A percentile compares a stretch with the other conserved stretches of the same genome.
Conservation (phyloP, 2,329 filamentous ascomycete species). For the Samsoniella hepiali region DNA sequence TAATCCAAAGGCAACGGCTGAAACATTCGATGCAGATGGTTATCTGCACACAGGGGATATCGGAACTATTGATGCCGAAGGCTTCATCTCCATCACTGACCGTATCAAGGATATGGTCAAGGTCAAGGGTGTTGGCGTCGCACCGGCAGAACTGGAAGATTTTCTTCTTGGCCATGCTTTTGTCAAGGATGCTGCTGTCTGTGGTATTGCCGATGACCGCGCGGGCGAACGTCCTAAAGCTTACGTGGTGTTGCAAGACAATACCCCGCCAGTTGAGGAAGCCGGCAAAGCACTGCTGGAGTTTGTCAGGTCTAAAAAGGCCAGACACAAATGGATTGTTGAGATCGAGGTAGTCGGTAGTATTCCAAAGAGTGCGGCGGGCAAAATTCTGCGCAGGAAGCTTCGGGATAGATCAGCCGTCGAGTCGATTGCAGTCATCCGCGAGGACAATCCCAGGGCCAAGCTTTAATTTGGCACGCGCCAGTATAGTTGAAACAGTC, state of each 20-base stretch:
- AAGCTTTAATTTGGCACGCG: conserved; percentile 10
- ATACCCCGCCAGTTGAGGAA: conserved; percentile 20
- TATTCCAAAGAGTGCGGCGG: conserved; percentile 59
- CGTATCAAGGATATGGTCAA: conserved; percentile 68
- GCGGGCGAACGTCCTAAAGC: conserved; percentile 56
- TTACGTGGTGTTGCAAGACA: conserved; percentile 44
- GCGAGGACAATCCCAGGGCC: conserved; percentile 3
- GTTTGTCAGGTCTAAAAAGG: conserved; percentile 53
- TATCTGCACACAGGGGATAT: conserved; percentile 59
- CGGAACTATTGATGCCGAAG: conserved; percentile 52
- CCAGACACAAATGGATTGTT: conserved; percentile 53
- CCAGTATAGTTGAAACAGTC: too few species aligned
- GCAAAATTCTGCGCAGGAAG: conserved; percentile 57
- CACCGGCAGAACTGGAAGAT: conserved; percentile 63
- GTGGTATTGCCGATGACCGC: conserved; percentile 52
- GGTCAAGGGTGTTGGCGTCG: conserved; percentile 60
- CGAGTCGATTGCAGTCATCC: conserved; percentile 13
- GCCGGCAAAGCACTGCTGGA: conserved; percentile 40
- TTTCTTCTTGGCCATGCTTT: conserved; percentile 53
- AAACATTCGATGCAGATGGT: conserved; percentile 52
- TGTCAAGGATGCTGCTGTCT: conserved; percentile 56
- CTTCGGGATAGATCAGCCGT: conserved; percentile 37
- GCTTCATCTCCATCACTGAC: conserved; percentile 56
- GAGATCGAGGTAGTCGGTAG: conserved; percentile 48
- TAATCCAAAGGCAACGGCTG: conserved; percentile 41